Conservation (phyloP, 495 filamentous ascomycete genomes). For the Aspergillus panamensis region DNA sequence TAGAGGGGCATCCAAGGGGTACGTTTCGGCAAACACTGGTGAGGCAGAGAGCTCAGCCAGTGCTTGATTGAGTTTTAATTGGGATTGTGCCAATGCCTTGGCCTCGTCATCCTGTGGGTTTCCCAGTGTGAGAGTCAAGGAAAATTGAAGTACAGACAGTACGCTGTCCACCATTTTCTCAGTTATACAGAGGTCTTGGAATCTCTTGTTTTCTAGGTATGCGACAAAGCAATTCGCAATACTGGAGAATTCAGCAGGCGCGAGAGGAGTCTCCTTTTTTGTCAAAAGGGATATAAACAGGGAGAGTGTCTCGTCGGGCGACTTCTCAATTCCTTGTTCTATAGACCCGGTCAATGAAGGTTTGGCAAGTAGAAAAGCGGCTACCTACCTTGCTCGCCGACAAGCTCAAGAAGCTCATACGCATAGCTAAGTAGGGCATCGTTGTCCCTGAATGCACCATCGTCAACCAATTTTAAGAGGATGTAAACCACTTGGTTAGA, state of each 20-base stretch:
- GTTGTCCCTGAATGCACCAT: constrained; percentile 30
- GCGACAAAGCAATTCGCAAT: constrained; percentile 32
- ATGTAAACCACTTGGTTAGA: constrained; percentile 49
- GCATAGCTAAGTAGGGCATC: constrained; percentile 36
- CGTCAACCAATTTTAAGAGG: constrained; percentile 36
- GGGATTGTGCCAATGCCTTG: constrained; percentile 51
- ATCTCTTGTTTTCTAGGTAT: constrained; percentile 40
- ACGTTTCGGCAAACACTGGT: constrained; percentile 49
- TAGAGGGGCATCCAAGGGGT: constrained; percentile 48
- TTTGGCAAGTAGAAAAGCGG: constrained; percentile 4
- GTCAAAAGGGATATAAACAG: constrained; percentile 36
- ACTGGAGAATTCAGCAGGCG: constrained; percentile 32
- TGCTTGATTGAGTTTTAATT: constrained; percentile 51
- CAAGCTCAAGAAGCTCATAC: constrained; percentile 40
- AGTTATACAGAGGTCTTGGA: constrained; percentile 40
- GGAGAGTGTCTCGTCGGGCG: constrained; percentile 40
- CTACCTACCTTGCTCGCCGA: constrained; percentile 40
- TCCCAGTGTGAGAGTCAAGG: constrained; percentile 28
- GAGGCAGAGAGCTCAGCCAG: constrained; percentile 63
- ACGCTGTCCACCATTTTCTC: constrained; percentile 32
- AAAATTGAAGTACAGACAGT: constrained; percentile 33
- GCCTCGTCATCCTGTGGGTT: constrained; percentile 43
- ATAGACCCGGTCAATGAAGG: neutral
- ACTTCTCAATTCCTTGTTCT: constrained; percentile 38
- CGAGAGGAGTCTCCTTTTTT: constrained; percentile 23